Percentiles rank a stretch among this genome's conserved stretches.
These are phyloP conservation scores for Medicago lupulina DNA, from an alignment of 306 rosid species.

Conservation along the genomic window DNA sequence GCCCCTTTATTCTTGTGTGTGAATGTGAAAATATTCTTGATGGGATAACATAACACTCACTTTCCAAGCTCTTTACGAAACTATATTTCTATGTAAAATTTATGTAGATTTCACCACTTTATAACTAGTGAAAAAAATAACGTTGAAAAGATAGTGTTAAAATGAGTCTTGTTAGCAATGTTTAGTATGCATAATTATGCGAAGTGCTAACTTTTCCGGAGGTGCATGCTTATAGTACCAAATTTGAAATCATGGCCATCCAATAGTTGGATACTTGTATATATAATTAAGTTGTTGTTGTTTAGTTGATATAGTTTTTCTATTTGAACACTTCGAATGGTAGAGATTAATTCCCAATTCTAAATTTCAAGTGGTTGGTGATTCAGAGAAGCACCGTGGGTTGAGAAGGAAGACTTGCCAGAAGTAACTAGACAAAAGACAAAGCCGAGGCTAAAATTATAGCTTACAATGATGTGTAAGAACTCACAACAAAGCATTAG, in stretches of 20 bases:
- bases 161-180: neutral
- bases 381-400: constrained; percentile 45
- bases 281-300: constrained; percentile 14
- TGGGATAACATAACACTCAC: neutral
- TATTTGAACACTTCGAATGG: constrained; percentile 41
- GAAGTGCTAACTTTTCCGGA: constrained; percentile 12
- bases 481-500: constrained; percentile 11
- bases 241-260: constrained; percentile 37
- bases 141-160: neutral
- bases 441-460: constrained; percentile 30
- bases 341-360: constrained; percentile 29
- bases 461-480: neutral
- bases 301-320: constrained; percentile 29
- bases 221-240: constrained; percentile 20
- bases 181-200: neutral
- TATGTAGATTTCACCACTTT: too few species aligned
- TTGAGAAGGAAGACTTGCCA: constrained; percentile 19
- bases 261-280: constrained; percentile 37
- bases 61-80: too few species aligned
- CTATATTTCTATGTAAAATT: too few species aligned
- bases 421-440: constrained; percentile 30
- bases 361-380: constrained; percentile 38
- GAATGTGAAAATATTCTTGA: constrained; percentile 53
- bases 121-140: neutral
- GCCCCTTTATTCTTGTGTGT: constrained; percentile 49